Conservation (phyloP, 129 eudicot genomes). For the Chrysanthemum makinoi region DNA sequence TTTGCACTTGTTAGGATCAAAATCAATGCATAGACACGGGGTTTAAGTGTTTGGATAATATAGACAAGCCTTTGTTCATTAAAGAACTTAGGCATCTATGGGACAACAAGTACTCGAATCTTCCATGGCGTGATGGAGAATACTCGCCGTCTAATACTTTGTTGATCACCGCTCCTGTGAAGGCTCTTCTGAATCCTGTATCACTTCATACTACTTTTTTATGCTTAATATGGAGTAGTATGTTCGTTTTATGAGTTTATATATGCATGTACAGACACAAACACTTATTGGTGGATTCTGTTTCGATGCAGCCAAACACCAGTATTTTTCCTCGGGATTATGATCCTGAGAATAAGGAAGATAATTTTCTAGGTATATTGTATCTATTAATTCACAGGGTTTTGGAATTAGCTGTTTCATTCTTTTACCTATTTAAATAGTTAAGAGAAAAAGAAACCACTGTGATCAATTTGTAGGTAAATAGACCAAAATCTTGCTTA, state of each 20-base stretch:
- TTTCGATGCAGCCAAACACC: constrained; percentile 58
- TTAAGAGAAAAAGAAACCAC: no score
- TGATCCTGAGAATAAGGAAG: constrained; percentile 28
- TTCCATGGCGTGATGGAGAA: constrained; percentile 20
- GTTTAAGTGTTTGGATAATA: constrained; percentile 38
- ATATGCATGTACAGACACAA: no score
- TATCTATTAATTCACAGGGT: not conserved
- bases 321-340: constrained; percentile 33
- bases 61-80: constrained; percentile 57
- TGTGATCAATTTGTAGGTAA: no score
- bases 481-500: no score
- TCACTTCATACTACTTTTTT: constrained; percentile 2
- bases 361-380: constrained; percentile 39
- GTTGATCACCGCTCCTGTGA: constrained; percentile 38
- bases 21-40: constrained; percentile 42
- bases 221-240: not conserved
- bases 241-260: not conserved
- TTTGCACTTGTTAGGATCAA: constrained; percentile 47
- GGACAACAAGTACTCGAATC: constrained; percentile 26
- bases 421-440: no score
- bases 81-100: constrained; percentile 48
- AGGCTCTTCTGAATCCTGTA: constrained; percentile 69
- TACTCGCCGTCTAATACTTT: constrained; percentile 51
- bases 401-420: no score
- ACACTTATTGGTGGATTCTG: not conserved